Percentiles rank a stretch among this genome's conserved stretches.
Evolutionary conservation across 2,329 filamentous ascomycete species (phyloP).

Genomic region (Fusarium continuum): DNA sequence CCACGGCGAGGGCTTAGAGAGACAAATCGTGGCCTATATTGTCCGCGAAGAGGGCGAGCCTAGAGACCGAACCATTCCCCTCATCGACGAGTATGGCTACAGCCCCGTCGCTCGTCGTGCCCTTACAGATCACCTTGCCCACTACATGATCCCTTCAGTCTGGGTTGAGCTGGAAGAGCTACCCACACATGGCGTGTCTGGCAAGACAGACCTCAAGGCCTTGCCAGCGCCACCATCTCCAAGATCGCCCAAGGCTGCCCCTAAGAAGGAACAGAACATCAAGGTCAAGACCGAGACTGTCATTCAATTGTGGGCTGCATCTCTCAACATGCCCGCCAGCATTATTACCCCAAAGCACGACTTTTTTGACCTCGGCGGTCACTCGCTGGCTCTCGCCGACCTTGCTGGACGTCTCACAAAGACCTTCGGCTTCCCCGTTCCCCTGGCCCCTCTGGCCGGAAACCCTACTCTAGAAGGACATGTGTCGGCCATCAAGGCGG

Average conservation of each 20-base stretch:
- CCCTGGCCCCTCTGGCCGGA: constrained; percentile 75
- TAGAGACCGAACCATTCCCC: constrained; percentile 66
- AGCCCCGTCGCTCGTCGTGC: constrained; percentile 73
- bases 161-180: constrained; percentile 78
- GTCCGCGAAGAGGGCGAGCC: constrained; percentile 71
- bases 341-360: constrained; percentile 75
- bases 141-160: constrained; percentile 83
- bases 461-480: constrained; percentile 78
- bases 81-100: constrained; percentile 75
- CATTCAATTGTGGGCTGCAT: constrained; percentile 75
- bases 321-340: constrained; percentile 70
- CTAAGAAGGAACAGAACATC: constrained; percentile 64
- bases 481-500: constrained; percentile 73
- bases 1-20: constrained; percentile 79
- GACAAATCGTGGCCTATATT: constrained; percentile 80
- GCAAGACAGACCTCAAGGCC: constrained; percentile 78
- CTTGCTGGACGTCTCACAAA: constrained; percentile 75
- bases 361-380: constrained; percentile 84
- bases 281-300: constrained; percentile 74
- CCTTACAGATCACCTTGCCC: constrained; percentile 73
- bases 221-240: constrained; percentile 71
- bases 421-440: constrained; percentile 77
- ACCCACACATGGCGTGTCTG: constrained; percentile 80
- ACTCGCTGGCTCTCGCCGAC: constrained; percentile 80
- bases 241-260: constrained; percentile 52